phyloP scores from a whole-genome alignment of 2,329 filamentous ascomycete species.

The Hypoxylon sp. region DNA sequence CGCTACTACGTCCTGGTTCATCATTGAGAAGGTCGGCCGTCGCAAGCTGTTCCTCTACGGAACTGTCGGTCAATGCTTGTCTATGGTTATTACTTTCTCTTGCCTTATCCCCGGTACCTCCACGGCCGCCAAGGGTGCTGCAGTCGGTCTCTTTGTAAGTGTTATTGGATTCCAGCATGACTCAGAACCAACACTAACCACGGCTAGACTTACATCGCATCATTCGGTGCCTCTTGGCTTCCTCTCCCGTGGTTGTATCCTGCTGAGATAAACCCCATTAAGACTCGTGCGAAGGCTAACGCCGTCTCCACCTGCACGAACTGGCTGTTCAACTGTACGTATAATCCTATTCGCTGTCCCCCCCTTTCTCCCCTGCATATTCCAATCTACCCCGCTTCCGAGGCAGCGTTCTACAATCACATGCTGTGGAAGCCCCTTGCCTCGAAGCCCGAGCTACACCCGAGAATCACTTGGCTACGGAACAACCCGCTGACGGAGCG shows the following conservation, averaged over 20 bases:
- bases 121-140: conserved; percentile 73
- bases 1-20: conserved; percentile 67
- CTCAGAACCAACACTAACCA: conserved; percentile 15
- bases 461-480: conserved; percentile 48
- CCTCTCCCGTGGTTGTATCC: conserved; percentile 72
- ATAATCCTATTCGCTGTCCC: neutral
- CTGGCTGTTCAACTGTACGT: conserved; percentile 53
- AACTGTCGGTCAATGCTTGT: conserved; percentile 61
- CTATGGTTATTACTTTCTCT: conserved; percentile 71
- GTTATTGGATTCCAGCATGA: neutral
- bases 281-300: conserved; percentile 60
- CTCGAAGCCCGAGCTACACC: neutral
- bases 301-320: conserved; percentile 68
- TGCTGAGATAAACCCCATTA: conserved; percentile 65
- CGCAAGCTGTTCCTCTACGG: conserved; percentile 61
- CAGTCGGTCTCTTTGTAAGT: conserved; percentile 70
- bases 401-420: neutral
- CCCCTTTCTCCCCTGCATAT: neutral
- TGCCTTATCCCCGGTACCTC: conserved; percentile 73
- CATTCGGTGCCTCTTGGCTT: conserved; percentile 74
- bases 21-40: conserved; percentile 60
- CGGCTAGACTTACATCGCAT: conserved; percentile 69
- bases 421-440: neutral
- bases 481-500: conserved; percentile 10
- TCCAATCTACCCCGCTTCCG: neutral